Base-by-base conservation (phyloP, 176 grass and related monocot genomes). In the Juncus effusus region DNA sequence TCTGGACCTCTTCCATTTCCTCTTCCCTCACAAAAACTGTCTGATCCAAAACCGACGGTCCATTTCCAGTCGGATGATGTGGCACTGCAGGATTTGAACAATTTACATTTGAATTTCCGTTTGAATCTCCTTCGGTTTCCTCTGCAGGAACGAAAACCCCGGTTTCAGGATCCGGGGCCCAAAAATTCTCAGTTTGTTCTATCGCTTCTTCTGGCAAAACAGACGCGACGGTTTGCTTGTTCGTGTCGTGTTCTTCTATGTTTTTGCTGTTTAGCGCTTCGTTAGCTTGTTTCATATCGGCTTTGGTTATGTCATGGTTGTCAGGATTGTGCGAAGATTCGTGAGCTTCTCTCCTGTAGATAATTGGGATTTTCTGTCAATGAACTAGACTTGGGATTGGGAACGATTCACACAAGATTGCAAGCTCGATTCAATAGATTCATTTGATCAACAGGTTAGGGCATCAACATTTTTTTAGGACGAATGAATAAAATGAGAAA, bases 11-110 rank as follows among this genome's bases (percentile, higher is more conserved):
- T 83, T 84, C 74, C 60, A 91, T 28, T 0, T 91, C 77, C 10
- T 78, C 65, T 36, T 84, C 88, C 15, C 84, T 42, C 4, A 80
- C 53, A 70, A 77, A 90, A 63, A 86, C 15, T 1, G 76, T 45
- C 72, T 90, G 82, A 38, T 86, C 79, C 56, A 90, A 74, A 83
- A 90, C 58, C 10, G 83, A 83, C 19, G 69, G n/a, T 2, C 19
- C 74, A 13, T 40, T 64, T 40, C 60, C 74, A 38, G 42, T 40
- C 4, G 54, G 8, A 15, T 13, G 74, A 2, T 40, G 60, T 5
- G 66, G 52, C 9, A 6, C 3, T 64, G 9, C 15, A 28, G 19
- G 19, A 28, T 28, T 28, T 28, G 19, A 28, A 28, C 19, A 28
- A 28, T 28, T 28, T 28, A 28, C 19, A 28, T 28, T 28, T 28